Percentiles rank a stretch among this genome's conserved stretches.
phyloP scores from a whole-genome alignment of 345 rosid genomes.

The Carallia brachiata region DNA sequence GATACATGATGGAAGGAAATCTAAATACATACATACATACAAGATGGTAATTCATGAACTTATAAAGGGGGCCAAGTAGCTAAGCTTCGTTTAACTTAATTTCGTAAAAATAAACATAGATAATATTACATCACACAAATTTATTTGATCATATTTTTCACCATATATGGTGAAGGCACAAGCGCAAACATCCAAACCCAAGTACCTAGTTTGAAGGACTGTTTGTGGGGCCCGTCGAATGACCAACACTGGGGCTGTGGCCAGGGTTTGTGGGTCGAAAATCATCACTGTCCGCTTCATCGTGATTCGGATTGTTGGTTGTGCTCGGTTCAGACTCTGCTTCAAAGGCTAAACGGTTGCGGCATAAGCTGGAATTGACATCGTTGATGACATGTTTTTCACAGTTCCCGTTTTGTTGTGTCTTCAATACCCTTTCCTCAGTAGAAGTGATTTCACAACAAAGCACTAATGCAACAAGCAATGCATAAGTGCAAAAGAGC shows the following conservation, averaged over 20 bases:
- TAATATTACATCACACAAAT: too few relatives aligned
- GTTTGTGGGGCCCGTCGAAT: conserved; percentile 32
- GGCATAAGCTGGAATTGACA: conserved; percentile 5
- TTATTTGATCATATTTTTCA: too few relatives aligned
- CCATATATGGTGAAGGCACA: too few relatives aligned
- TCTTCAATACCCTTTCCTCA: conserved; percentile 24
- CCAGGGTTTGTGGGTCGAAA: conserved; percentile 49
- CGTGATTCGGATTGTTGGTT: background rate
- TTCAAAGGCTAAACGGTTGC: conserved; percentile 17
- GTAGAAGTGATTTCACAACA: conserved; percentile 19
- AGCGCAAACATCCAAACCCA: too few relatives aligned
- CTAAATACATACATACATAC: too few relatives aligned
- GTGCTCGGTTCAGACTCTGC: background rate
- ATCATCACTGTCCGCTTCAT: conserved; percentile 15
- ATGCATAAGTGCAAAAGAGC: conserved; percentile 8
- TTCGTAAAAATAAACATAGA: too few relatives aligned
- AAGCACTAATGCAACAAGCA: conserved; percentile 20
- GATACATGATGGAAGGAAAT: too few relatives aligned
- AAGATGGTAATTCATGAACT: too few relatives aligned
- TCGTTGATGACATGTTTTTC: background rate
- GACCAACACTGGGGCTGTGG: conserved; percentile 62
- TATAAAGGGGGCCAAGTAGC: too few relatives aligned
- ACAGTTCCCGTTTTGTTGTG: background rate
- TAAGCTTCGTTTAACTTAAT: too few relatives aligned
- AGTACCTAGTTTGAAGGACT: background rate